Evolutionary conservation across 495 filamentous ascomycete species (phyloP), one percentile per base, ranked within the genome.

Genomic region (Penicillium diatomitis): DNA sequence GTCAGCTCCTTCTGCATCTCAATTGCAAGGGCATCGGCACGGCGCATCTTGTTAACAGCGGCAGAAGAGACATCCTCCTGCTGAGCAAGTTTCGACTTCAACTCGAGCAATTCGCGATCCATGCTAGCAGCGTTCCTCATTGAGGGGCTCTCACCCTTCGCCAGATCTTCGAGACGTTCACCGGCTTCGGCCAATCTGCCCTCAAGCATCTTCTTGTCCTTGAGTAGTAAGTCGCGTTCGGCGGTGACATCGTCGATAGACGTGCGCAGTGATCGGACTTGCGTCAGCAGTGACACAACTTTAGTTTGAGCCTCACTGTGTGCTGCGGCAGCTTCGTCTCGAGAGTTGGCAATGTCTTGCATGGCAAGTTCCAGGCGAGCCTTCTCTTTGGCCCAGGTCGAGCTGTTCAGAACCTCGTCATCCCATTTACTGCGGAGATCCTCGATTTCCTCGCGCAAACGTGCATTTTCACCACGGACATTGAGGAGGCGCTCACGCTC

Each of bases 301-400:
- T 90, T 90, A 64, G 84, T 76, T 63, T 97, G 92, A 7, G 90
- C 91, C 51, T 97, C 94, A 52, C 91, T 95, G 63, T 98, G 92
- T 2, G 94, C 92, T 53, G 79, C 81, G 32, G 88, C 84, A 9
- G 92, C 90, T 65, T 98, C 94, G 54, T 98, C 91, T 3, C 91
- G 82, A 20, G 90, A 95, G 29, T 85, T 82, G 3, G 86, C 85
- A 12, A 97, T 77, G 61, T 96, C 92, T 48, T 94, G 84, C 41
- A 98, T 76, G 9, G 88, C 94, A 38, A 89, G 82, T 56, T 97
- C 94, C 49, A 98, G 75, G 5, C 92, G 82, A 4, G 87, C 75
- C 70, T 98, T 98, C 71, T 98, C 92, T 71, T 98, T 98, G 32
- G 90, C 89, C 92, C 92, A 98, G 1, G 92, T 92, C 0, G 89